phyloP scores from a whole-genome alignment of 1,139 yeast genomes.

The Taiozyma sp. region DNA sequence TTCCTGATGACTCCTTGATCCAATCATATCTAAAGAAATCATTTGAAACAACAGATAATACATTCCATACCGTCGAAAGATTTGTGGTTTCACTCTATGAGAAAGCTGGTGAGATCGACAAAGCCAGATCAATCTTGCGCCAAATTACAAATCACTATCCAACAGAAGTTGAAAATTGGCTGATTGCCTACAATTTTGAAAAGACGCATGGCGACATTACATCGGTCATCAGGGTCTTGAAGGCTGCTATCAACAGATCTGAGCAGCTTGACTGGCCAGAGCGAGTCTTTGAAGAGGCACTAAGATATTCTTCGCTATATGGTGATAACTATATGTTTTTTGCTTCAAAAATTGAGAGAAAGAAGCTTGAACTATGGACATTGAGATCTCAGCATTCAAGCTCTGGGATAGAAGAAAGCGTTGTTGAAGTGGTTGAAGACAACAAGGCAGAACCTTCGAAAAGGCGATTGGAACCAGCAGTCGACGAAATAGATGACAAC shows the following conservation, averaged over 20 bases:
- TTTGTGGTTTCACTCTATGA: slow-evolving; percentile 32
- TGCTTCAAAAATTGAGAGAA: slow-evolving; percentile 23
- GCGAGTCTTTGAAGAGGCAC: slow-evolving; percentile 42
- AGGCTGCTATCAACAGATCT: slow-evolving; percentile 30
- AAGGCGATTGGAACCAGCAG: slow-evolving; percentile 4
- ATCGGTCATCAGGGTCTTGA: slow-evolving; percentile 28
- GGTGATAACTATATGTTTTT: slow-evolving; percentile 32
- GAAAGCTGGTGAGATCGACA: slow-evolving; percentile 24
- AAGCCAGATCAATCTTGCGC: slow-evolving; percentile 29
- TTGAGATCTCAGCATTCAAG: background rate
- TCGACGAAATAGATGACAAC: slow-evolving; percentile 4
- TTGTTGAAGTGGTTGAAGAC: slow-evolving; percentile 4
- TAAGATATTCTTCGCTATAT: slow-evolving; percentile 34
- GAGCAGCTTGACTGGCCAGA: slow-evolving; percentile 47
- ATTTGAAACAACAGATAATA: slow-evolving; percentile 29
- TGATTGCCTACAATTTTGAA: slow-evolving; percentile 39
- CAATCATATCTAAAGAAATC: slow-evolving; percentile 25
- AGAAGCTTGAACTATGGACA: slow-evolving; percentile 7
- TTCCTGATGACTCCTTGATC: background rate
- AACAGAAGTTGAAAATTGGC: slow-evolving; percentile 44
- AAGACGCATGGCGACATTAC: slow-evolving; percentile 25
- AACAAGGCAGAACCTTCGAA: slow-evolving; percentile 1
- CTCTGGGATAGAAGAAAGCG: background rate
- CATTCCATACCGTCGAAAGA: slow-evolving; percentile 41
- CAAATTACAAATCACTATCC: slow-evolving; percentile 29